phyloP scores from a whole-genome alignment of 1,284 basidiomycete species.

The Trametes versicolor region DNA sequence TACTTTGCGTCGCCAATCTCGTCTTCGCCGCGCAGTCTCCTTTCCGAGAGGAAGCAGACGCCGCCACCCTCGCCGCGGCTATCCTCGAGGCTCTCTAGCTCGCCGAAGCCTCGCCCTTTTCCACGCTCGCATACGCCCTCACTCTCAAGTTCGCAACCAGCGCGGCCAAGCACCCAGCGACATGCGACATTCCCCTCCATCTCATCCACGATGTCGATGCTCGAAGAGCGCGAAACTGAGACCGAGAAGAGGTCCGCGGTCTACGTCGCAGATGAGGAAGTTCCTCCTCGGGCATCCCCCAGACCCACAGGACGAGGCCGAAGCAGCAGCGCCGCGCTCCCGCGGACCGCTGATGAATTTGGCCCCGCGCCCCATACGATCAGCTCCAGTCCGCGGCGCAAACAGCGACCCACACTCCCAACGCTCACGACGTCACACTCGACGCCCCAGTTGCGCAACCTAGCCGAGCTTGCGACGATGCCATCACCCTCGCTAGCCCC shows the following conservation, averaged over 20 bases:
- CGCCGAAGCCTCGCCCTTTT: slow-evolving; percentile 31
- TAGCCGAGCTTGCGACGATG: slow-evolving; percentile 37
- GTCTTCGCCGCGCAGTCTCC: slow-evolving; percentile 17
- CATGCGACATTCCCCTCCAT: slow-evolving; percentile 45
- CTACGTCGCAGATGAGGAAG: slow-evolving; percentile 34
- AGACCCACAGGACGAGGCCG: slow-evolving; percentile 24
- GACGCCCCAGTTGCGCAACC: slow-evolving; percentile 41
- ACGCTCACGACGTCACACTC: slow-evolving; percentile 42
- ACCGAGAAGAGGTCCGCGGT: slow-evolving; percentile 42
- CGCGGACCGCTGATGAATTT: slow-evolving; percentile 16
- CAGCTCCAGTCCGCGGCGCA: slow-evolving; percentile 33
- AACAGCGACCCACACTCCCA: slow-evolving; percentile 38
- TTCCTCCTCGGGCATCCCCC: not conserved
- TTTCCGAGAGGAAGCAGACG: slow-evolving; percentile 23
- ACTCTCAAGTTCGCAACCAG: slow-evolving; percentile 16
- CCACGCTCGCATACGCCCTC: slow-evolving; percentile 24
- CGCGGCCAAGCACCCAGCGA: slow-evolving; percentile 24
- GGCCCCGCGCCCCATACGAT: slow-evolving; percentile 13
- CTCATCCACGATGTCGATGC: slow-evolving; percentile 43
- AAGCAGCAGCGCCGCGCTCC: slow-evolving; percentile 31
- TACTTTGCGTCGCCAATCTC: slow-evolving; percentile 15
- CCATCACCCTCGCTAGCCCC: slow-evolving; percentile 31
- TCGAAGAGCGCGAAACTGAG: slow-evolving; percentile 42
- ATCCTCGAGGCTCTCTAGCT: slow-evolving; percentile 17
- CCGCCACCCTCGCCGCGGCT: slow-evolving; percentile 34